phyloP scores from a whole-genome alignment of 2,329 filamentous ascomycete genomes.

The Fusarium secorum region DNA sequence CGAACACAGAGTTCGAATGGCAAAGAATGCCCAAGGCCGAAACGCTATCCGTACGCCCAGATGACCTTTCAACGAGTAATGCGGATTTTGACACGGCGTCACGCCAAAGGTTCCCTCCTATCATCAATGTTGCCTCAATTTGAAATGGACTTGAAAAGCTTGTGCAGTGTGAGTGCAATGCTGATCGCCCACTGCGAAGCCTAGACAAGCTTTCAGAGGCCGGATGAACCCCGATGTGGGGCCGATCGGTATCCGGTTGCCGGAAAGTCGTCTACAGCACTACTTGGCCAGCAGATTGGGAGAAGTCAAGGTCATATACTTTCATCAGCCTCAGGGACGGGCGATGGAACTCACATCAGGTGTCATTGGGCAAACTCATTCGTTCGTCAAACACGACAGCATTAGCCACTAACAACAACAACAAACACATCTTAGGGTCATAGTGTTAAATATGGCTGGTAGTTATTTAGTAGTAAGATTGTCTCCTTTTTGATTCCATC shows the following conservation, averaged over 20 bases:
- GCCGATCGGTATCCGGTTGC: accelerated
- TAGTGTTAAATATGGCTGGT: neutral
- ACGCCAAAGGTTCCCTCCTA: neutral
- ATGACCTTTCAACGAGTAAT: neutral
- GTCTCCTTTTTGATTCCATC: accelerated
- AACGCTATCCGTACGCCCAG: neutral
- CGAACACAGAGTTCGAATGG: neutral
- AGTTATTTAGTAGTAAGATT: accelerated
- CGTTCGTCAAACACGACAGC: neutral
- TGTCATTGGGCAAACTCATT: neutral
- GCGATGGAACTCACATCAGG: neutral
- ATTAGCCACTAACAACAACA: neutral
- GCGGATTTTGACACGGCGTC: neutral
- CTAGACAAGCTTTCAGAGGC: neutral
- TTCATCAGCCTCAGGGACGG: accelerated
- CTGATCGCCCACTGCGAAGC: neutral
- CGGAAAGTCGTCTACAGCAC: accelerated
- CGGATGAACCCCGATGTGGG: neutral
- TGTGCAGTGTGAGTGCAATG: neutral
- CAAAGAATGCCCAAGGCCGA: neutral
- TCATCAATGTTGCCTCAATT: neutral
- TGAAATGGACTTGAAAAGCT: neutral
- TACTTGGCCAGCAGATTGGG: neutral
- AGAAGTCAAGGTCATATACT: accelerated
- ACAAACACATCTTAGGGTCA: neutral